Base-by-base conservation (phyloP, 352 stramenopile species). In the Blastocystis sp. region DNA sequence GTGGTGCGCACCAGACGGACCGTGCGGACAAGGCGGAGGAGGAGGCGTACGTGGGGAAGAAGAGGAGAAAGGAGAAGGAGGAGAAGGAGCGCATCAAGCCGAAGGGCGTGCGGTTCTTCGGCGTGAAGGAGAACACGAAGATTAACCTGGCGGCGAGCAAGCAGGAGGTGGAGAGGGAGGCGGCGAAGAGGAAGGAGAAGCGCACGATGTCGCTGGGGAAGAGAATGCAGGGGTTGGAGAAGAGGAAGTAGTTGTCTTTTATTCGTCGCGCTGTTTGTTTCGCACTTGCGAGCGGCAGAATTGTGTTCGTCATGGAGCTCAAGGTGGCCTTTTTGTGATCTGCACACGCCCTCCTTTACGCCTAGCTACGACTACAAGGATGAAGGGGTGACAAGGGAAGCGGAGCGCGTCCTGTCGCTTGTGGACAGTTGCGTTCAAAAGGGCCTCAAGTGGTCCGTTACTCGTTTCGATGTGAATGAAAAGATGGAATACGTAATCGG, bases 141-240 rank as follows among this genome's bases (percentile, higher is more conserved):
- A 48, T 87, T 0, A 76, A 40, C 4, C 69, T 87, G 19, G 38
- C 63, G n/a, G 70, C 63, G 14, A 87, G n/a, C 14, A 81, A 78
- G 48, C 40, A 54, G 6, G 60, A 87, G 59, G 70, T 87, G 76
- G 70, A 87, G 76, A 87, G 70, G 76, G 63, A 87, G 60, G 63
- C 42, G 45, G 63, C 57, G 42, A 87, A 76, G 63, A 81, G 60
- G 42, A 87, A 62, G 38, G 63, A 87, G 76, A 81, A n/a, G 28
- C 6, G 60, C 4, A 76, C 48, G 42, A 71, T 87, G 60, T 76
- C 60, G 24, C 42, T 87, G 9, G 60, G 60, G 17, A 43, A 87
- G 24, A 48, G 76, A 54, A 42, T 42, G 21, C 69, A 87, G 24
- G 63, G 3, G 48, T 0, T 78, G 34, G 65, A 77, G 45, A 79